These are phyloP conservation scores for Coemansia sp. DNA, from an alignment of 192 early-diverging fungal genomes.

Conservation along the genomic window DNA sequence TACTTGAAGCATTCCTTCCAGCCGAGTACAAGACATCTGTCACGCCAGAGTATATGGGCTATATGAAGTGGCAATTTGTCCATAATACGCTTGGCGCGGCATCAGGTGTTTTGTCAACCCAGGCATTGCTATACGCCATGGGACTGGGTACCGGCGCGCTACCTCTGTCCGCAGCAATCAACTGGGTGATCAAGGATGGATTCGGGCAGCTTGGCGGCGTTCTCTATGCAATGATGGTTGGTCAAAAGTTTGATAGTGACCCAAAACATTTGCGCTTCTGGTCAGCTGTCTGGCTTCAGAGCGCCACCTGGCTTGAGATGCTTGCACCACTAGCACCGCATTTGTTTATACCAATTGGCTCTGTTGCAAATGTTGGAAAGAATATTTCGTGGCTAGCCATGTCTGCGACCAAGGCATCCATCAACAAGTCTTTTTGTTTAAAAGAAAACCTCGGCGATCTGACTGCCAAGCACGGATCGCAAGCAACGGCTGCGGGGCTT, in stretches of 20 bases:
- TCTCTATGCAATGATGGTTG: conserved; percentile 72
- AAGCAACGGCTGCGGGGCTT: conserved; percentile 77
- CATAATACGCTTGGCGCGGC: conserved; percentile 76
- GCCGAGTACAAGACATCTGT: conserved; percentile 72
- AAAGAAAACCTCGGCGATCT: conserved; percentile 82
- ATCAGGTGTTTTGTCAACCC: conserved; percentile 78
- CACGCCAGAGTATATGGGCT: conserved; percentile 68
- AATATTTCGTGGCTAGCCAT: conserved; percentile 86
- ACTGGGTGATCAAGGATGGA: conserved; percentile 92
- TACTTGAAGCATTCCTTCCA: conserved; percentile 63
- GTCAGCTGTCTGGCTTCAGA: conserved; percentile 66
- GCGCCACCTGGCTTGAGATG: conserved; percentile 72
- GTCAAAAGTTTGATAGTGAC: conserved; percentile 75
- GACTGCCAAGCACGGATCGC: conserved; percentile 81
- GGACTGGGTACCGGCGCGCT: conserved; percentile 75
- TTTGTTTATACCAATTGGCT: conserved; percentile 70
- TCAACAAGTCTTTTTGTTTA: conserved; percentile 70
- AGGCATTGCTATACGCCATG: conserved; percentile 81
- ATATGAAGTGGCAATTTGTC: conserved; percentile 75
- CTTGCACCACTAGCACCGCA: conserved; percentile 77
- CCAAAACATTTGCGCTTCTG: conserved; percentile 82
- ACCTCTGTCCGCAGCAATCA: conserved; percentile 77
- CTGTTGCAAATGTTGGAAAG: conserved; percentile 78
- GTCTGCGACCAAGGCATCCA: conserved; percentile 76
- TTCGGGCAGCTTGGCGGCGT: conserved; percentile 84